Evolutionary conservation across 2,329 filamentous ascomycete genomes (phyloP).

Genomic region (Byssochlamys sp.): DNA sequence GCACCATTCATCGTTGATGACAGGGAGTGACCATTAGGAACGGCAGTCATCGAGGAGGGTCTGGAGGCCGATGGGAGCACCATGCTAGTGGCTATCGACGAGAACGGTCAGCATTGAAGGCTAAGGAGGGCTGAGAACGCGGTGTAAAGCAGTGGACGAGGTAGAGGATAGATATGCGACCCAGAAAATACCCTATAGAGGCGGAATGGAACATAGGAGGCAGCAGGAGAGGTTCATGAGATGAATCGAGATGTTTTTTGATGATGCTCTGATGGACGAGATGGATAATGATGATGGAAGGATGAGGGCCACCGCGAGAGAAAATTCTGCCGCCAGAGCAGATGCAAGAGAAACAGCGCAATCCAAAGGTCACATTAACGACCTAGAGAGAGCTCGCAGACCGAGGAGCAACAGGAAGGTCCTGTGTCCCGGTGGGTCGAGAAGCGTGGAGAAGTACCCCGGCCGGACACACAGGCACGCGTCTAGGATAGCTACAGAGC

Average conservation of each 20-base stretch:
- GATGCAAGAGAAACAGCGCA: conserved; percentile 10
- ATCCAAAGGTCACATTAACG: conserved; percentile 8
- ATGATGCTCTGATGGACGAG: conserved; percentile 29
- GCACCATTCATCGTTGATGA: conserved; percentile 16
- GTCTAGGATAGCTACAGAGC: conserved; percentile 17
- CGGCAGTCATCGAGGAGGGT: conserved; percentile 21
- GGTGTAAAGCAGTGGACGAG: conserved; percentile 11
- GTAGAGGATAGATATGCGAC: conserved; percentile 27
- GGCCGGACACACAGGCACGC: conserved; percentile 23
- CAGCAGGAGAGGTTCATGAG: conserved; percentile 21
- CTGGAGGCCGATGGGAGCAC: conserved; percentile 35
- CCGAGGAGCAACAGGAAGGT: conserved; percentile 12
- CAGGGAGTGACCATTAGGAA: conserved; percentile 26
- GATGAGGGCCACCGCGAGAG: conserved; percentile 5
- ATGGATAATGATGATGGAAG: conserved; percentile 17
- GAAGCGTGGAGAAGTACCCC: conserved; percentile 30
- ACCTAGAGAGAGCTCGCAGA: conserved; percentile 10
- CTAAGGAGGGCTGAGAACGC: conserved; percentile 12
- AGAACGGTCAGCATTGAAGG: conserved; percentile 35
- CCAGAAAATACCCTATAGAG: conserved; percentile 15
- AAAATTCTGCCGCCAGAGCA: conserved; percentile 14
- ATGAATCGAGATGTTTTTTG: conserved; percentile 27
- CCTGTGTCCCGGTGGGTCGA: conserved; percentile 29
- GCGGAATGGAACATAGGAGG: conserved; percentile 15
- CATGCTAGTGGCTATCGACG: conserved; percentile 34